A percentile compares a stretch with the other conserved stretches of the same genome.
These are phyloP conservation scores for Pseudogymnoascus sp. DNA, from an alignment of 2,329 filamentous ascomycete genomes.

Conservation along the genomic window DNA sequence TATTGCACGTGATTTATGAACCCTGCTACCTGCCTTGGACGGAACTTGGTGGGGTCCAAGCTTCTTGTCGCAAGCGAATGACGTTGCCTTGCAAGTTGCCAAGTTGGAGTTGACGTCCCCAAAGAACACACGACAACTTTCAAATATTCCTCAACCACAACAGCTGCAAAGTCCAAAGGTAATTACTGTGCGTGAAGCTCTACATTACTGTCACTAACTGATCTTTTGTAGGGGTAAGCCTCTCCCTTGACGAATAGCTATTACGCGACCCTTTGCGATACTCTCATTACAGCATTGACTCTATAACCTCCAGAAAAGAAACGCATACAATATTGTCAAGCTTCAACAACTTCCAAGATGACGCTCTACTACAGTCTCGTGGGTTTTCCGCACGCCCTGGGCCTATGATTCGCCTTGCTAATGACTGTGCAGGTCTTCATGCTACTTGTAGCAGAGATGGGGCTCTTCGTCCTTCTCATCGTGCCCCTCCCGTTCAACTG, in stretches of 20 bases:
- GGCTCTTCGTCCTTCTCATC: constrained; percentile 70
- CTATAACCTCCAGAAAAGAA: background rate
- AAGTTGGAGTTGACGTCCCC: constrained; percentile 3
- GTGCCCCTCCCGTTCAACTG: constrained; percentile 81
- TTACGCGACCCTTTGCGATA: background rate
- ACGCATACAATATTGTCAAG: constrained; percentile 10
- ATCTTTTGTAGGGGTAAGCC: background rate
- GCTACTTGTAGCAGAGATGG: constrained; percentile 77
- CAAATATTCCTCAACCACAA: background rate
- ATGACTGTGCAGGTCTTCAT: constrained; percentile 61
- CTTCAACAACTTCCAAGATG: constrained; percentile 31
- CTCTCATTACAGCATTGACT: constrained; percentile 7
- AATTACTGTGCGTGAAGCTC: background rate
- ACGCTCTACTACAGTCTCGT: constrained; percentile 46
- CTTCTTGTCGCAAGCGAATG: constrained; percentile 5
- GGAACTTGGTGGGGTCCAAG: constrained; percentile 13
- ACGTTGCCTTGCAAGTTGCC: constrained; percentile 8
- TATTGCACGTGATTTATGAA: background rate
- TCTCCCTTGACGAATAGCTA: background rate
- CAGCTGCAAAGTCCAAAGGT: background rate
- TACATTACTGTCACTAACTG: background rate
- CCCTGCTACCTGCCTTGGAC: constrained; percentile 20
- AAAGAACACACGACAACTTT: constrained; percentile 7
- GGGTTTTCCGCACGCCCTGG: constrained; percentile 20
- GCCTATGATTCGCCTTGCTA: constrained; percentile 6